Evolutionary conservation across 2,329 filamentous ascomycete species (phyloP), one percentile per base, ranked within the genome.

Genomic region (Hymenoscyphus occultus): DNA sequence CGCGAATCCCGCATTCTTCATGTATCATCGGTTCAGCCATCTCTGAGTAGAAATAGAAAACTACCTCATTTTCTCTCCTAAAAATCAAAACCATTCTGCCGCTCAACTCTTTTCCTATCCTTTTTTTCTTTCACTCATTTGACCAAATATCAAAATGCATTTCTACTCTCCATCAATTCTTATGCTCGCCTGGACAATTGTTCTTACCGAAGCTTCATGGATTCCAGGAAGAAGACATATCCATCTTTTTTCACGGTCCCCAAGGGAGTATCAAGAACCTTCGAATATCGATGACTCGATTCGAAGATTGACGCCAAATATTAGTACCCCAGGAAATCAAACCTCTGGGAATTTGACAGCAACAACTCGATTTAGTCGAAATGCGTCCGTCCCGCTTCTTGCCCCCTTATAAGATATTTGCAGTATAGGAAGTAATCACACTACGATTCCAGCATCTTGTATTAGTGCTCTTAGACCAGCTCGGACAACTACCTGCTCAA

Each of bases 401-500:
- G 5, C 14, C 42, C 42, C 42, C 9, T 39, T 31, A 39, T 32
- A 57, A 1, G 67, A 71, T 61, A 59, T 70, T 5, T 72, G 71
- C 35, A 66, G 68, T 31, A 61, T 65, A 28, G 66, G 67, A 45
- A 69, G 65, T 7, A 39, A 59, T 31, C 67, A 64, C 28, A 68
- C 63, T 10, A 56, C 61, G 32, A 67, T 63, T 14, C 62, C 59
- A 14, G 65, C 65, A 39, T 67, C 64, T 2, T 73, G 70, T 56
- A 70, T 70, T 3, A 68, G 65, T 13, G 65, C 63, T 10, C 65
- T 65, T 28, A 57, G 68, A 32, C 71, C 66, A 10, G 40, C 64
- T 7, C 69, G 59, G 32, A 69, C 67, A 0, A 63, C 68, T 31
- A 39, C 63, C 28, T 74, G 72, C 63, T 73, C 69, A 19, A 68